These are phyloP conservation scores for Dorcoceras hygrometricum DNA, from an alignment of 257 asterid species.

Conservation along the genomic window DNA sequence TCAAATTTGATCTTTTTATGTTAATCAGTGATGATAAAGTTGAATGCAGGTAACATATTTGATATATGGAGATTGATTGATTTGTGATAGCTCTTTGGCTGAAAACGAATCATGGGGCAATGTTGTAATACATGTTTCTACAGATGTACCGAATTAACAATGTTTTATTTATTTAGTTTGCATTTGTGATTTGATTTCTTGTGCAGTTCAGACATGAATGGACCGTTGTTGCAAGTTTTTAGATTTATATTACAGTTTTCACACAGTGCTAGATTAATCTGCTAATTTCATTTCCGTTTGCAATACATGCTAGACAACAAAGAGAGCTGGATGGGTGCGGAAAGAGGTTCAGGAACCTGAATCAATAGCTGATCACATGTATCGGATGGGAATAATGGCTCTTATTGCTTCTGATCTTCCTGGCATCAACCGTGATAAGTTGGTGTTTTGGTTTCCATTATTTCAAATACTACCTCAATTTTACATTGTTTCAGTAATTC, in stretches of 20 bases:
- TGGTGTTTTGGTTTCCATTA: constrained; percentile 17
- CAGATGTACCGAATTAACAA: too few species aligned
- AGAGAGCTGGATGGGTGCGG: constrained; percentile 81
- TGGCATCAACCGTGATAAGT: constrained; percentile 89
- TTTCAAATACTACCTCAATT: constrained; percentile 1
- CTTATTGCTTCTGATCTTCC: constrained; percentile 80
- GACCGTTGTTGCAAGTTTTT: too few species aligned
- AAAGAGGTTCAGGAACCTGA: constrained; percentile 71
- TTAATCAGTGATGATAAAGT: background rate
- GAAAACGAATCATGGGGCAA: too few species aligned
- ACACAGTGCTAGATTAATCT: constrained; percentile 2
- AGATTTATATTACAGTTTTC: too few species aligned
- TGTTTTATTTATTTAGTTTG: too few species aligned
- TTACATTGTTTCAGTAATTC: constrained; percentile 10
- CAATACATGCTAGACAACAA: constrained; percentile 55
- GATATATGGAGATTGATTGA: background rate
- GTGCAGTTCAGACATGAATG: too few species aligned
- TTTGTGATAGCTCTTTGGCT: constrained; percentile 4
- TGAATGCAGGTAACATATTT: background rate
- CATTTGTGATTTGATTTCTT: too few species aligned
- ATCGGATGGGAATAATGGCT: constrained; percentile 95
- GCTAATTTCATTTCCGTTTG: constrained; percentile 21
- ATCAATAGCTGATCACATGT: constrained; percentile 95
- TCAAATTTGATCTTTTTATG: background rate
- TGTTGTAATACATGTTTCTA: too few species aligned